Conservation (phyloP, 768 basidiomycete species). For the Inosperma sp. region DNA sequence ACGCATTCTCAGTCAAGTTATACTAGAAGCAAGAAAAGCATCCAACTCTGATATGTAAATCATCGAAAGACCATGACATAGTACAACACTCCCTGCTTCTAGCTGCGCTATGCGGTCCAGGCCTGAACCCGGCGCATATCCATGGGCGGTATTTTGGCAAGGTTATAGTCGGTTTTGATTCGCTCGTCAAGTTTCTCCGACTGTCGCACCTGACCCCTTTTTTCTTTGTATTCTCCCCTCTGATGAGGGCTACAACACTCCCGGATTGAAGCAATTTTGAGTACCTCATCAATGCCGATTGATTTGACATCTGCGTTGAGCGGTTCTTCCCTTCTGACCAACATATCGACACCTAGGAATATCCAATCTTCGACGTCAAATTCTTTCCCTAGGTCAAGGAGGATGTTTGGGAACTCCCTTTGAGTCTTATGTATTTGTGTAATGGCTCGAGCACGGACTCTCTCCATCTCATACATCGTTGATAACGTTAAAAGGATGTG, state of each 20-base stretch:
- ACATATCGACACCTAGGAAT: not conserved
- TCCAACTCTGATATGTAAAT: too few species aligned
- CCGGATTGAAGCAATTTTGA: constrained; percentile 1
- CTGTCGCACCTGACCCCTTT: not conserved
- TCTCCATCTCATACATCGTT: constrained; percentile 32
- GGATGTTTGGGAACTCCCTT: not conserved
- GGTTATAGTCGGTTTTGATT: not conserved
- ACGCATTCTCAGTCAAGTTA: too few species aligned
- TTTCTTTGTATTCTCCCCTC: too few species aligned
- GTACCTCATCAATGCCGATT: not conserved
- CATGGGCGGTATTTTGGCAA: not conserved
- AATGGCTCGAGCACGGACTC: constrained; percentile 25
- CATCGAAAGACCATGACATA: too few species aligned
- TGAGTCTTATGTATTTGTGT: constrained; percentile 14
- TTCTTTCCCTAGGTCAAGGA: not conserved
- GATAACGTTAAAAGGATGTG: constrained; percentile 33
- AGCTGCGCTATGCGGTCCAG: too few species aligned
- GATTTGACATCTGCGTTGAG: not conserved
- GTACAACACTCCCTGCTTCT: too few species aligned
- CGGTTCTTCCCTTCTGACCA: not conserved
- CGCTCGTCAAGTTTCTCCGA: not conserved
- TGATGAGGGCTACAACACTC: not conserved
- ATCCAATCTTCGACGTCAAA: constrained; percentile 1
- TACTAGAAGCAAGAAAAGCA: too few species aligned
- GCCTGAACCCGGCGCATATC: too few species aligned